Evolutionary conservation across 2,329 filamentous ascomycete genomes (phyloP).

Genomic region (Diaporthe citrichinensis): DNA sequence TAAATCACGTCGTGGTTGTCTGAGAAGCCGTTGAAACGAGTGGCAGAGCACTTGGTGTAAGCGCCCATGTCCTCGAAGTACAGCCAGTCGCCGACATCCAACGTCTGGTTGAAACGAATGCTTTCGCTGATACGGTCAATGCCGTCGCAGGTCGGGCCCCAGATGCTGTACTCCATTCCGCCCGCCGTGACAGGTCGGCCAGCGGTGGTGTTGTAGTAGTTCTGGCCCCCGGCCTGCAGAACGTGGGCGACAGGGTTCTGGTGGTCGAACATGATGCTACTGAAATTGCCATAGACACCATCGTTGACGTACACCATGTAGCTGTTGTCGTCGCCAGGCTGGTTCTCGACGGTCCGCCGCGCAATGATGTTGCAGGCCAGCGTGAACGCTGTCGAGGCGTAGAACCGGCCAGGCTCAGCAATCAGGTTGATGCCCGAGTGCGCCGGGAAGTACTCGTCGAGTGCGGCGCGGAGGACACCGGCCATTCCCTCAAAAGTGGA

Average conservation of each 20-base stretch:
- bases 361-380: slow-evolving; percentile 97
- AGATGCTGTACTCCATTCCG: slow-evolving; percentile 88
- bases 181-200: slow-evolving; percentile 60
- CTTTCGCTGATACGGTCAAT: slow-evolving; percentile 94
- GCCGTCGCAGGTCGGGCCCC: slow-evolving; percentile 97
- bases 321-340: slow-evolving; percentile 71
- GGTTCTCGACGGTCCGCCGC: slow-evolving; percentile 86
- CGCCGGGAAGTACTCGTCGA: slow-evolving; percentile 91
- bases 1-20: slow-evolving; percentile 95
- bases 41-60: slow-evolving; percentile 98
- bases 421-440: slow-evolving; percentile 83
- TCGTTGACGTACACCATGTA: slow-evolving; percentile 99
- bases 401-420: slow-evolving; percentile 96
- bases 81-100: slow-evolving; percentile 97
- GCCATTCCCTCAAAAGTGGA: slow-evolving; percentile 91
- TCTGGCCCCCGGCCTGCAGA: slow-evolving; percentile 73
- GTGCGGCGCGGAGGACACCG: slow-evolving; percentile 79
- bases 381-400: slow-evolving; percentile 93
- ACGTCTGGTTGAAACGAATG: slow-evolving; percentile 80
- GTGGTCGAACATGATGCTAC: slow-evolving; percentile 99
- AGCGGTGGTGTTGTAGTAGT: slow-evolving; percentile 69
- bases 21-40: slow-evolving; percentile 96
- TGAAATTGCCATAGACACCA: slow-evolving; percentile 98
- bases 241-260: slow-evolving; percentile 91
- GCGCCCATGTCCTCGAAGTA: slow-evolving; percentile 99